Evolutionary conservation across 2,329 filamentous ascomycete genomes (phyloP), one percentile per base, ranked within the genome.

Genomic region (Cordyceps fumosorosea): DNA sequence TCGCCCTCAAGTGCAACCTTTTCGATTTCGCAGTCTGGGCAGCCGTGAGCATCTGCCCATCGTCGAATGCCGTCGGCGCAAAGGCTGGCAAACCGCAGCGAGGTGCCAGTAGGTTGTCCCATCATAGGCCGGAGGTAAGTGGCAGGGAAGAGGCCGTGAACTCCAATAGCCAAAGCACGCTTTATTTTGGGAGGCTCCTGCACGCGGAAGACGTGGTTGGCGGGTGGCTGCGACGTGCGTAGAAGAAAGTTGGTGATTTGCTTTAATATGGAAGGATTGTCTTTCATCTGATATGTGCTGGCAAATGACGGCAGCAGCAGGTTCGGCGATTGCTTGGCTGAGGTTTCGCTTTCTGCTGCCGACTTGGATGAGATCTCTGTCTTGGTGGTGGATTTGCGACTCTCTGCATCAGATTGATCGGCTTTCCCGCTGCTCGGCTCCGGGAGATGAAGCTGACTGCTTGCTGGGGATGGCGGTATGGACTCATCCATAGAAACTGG

Each of bases 1-100:
- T 99, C 95, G 24, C 93, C 93, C 76, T 99, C 95, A 0, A 99
- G 81, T 0, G 93, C 91, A 16, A 98, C 90, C 72, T 96, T 97
- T 70, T 97, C 92, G 61, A 99, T 91, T 67, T 96, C 89, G 64
- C 84, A 87, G 65, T 92, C 89, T 2, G 81, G 77, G 64, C 88
- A 91, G 0, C 89, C 88, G 66, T 91, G 85, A 14, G 79, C 79
- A 59, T 91, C 85, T 0, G 91, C 85, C 91, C 93, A 99, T 64
- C 88, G 83, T 63, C 88, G 84, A 68, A 99, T 93, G 1, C 91
- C 89, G 45, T 90, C 86, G 6, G 92, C 92, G 20, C 89, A 90
- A 70, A 93, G 88, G 65, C 90, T 93, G 11, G 93, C 91, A 71
- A 99, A 99, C 47, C 92, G 88, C 62, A 98, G 86, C 0, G 93